Percentiles rank a stretch among this genome's conserved stretches.
Evolutionary conservation across 2,329 filamentous ascomycete genomes (phyloP).

Genomic region (Pseudopithomyces chartarum): DNA sequence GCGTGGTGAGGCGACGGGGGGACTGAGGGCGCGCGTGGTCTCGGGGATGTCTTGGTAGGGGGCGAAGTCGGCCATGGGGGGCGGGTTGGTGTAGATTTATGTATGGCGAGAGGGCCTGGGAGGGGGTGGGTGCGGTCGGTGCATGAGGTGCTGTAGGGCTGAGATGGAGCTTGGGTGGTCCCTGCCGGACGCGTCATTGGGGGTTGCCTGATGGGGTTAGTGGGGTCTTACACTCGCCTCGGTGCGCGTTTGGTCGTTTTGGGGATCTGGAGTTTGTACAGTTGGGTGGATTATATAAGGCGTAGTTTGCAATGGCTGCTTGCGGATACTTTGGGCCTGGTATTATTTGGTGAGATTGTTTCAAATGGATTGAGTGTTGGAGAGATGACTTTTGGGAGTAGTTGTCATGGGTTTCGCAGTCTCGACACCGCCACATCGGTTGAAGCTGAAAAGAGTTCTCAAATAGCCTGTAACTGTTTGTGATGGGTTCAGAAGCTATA

Average conservation of each 20-base stretch:
- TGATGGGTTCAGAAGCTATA: conserved; percentile 48
- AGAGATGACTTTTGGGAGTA: conserved; percentile 51
- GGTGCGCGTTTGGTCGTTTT: too few relatives aligned
- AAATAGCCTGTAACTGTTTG: conserved; percentile 38
- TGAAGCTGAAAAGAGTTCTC: conserved; percentile 41
- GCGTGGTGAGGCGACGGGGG: conserved; percentile 59
- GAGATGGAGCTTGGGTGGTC: neutral
- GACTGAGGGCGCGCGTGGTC: conserved; percentile 78
- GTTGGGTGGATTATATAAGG: too few relatives aligned
- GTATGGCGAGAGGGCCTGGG: too few relatives aligned
- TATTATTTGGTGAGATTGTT: conserved; percentile 48
- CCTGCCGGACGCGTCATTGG: neutral
- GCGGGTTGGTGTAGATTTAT: neutral
- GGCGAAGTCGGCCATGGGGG: conserved; percentile 69
- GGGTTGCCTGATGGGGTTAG: neutral
- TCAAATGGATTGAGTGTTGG: conserved; percentile 52
- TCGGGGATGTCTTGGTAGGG: conserved; percentile 96
- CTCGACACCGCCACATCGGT: conserved; percentile 45
- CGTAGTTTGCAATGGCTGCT: conserved; percentile 36
- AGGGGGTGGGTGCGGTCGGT: neutral
- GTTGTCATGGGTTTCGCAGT: conserved; percentile 25
- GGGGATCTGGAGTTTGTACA: too few relatives aligned
- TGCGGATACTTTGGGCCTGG: conserved; percentile 50
- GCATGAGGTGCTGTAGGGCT: neutral
- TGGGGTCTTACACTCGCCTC: too few relatives aligned